phyloP scores from a whole-genome alignment of 2,329 filamentous ascomycete genomes.

The Pyrenochaeta sp. region DNA sequence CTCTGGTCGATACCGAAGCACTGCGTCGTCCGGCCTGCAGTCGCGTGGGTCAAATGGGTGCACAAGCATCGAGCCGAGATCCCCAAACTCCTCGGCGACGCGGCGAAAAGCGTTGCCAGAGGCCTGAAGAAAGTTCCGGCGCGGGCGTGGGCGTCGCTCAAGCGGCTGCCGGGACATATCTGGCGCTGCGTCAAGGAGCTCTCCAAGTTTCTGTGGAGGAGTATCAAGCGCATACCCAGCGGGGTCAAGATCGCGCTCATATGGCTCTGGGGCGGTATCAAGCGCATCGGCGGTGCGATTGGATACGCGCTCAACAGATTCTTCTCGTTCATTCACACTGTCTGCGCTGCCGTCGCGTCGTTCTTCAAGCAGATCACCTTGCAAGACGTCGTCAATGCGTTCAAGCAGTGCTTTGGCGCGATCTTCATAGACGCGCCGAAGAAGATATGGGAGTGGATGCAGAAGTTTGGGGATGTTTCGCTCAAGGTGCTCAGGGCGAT shows the following conservation, averaged over 20 bases:
- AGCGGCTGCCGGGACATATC: conserved; percentile 7
- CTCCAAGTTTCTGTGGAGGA: conserved; percentile 1
- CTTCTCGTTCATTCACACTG: conserved; percentile 24
- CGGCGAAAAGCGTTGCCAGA: conserved; percentile 3
- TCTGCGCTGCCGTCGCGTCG: conserved; percentile 6
- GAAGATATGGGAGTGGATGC: conserved; percentile 22
- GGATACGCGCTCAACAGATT: conserved; percentile 10
- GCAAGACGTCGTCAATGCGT: conserved; percentile 16
- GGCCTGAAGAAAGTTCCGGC: background rate
- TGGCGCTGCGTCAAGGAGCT: conserved; percentile 12
- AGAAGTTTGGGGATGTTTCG: conserved; percentile 13
- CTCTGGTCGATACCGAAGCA: conserved; percentile 20
- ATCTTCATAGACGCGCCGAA: conserved; percentile 21
- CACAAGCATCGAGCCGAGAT: conserved; percentile 15
- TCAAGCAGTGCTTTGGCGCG: conserved; percentile 9
- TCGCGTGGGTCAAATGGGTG: conserved; percentile 11
- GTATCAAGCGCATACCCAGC: conserved; percentile 10
- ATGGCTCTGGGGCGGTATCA: conserved; percentile 23
- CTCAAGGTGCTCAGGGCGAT: conserved; percentile 10
- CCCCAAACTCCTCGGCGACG: conserved; percentile 7
- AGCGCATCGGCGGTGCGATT: conserved; percentile 6
- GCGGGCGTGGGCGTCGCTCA: conserved; percentile 2
- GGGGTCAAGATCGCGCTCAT: conserved; percentile 13
- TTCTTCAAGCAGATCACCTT: conserved; percentile 25
- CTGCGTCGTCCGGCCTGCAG: conserved; percentile 9